phyloP scores from a whole-genome alignment of 192 early-diverging fungal species.

The Umbelopsis ramanniana region DNA sequence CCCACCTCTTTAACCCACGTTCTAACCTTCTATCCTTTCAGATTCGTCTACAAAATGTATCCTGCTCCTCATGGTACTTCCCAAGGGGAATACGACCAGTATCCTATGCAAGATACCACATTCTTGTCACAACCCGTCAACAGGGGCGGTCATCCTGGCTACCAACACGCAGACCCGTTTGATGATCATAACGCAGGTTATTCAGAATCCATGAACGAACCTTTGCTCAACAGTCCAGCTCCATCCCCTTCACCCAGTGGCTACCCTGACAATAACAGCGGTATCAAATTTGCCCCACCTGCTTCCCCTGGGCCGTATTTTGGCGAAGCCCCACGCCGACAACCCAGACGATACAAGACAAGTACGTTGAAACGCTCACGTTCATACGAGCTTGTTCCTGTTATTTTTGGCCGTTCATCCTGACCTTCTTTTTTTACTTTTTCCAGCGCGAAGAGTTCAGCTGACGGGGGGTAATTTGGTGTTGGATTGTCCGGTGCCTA shows the following conservation, averaged over 20 bases:
- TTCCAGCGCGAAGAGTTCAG: constrained; percentile 50
- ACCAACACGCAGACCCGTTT: neutral
- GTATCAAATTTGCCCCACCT: neutral
- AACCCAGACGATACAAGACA: constrained; percentile 52
- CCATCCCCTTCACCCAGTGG: constrained; percentile 1
- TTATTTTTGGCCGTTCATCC: no score
- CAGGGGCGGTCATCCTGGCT: neutral
- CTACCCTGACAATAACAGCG: neutral
- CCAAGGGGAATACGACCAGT: constrained; percentile 14
- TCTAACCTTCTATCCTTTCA: neutral
- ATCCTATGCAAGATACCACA: neutral
- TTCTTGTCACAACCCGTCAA: constrained; percentile 9
- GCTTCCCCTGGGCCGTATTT: constrained; percentile 28
- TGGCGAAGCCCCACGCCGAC: constrained; percentile 47
- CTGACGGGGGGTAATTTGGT: constrained; percentile 75
- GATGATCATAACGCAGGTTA: neutral
- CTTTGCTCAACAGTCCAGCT: constrained; percentile 11
- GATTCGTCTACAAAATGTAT: constrained; percentile 2
- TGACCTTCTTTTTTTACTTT: no score
- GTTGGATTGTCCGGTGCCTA: constrained; percentile 73
- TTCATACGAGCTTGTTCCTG: no score
- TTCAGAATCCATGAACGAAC: constrained; percentile 14
- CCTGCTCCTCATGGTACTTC: constrained; percentile 8
- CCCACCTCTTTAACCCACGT: neutral
- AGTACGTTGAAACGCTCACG: no score